Evolutionary conservation across 2,329 filamentous ascomycete species (phyloP), one percentile per base, ranked within the genome.

Genomic region (Colletotrichum falcatum): DNA sequence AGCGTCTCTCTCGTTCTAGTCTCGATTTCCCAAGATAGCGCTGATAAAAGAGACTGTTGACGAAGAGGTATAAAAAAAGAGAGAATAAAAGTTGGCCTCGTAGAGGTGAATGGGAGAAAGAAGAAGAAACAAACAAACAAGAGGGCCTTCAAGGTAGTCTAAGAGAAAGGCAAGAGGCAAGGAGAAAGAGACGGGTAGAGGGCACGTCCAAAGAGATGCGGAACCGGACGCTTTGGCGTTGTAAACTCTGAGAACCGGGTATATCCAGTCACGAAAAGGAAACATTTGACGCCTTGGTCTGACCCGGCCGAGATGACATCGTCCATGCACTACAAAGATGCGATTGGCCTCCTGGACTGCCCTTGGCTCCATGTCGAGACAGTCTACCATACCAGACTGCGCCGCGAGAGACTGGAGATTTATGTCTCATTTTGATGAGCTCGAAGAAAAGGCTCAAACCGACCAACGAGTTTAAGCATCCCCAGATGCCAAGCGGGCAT

Each of bases 311-410:
- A 42, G 37, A 42, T 28, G 23, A 7, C 28, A 42, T 37, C n/a
- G 20, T 18, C 30, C 51, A 37, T n/a, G 6, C 30, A 35, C 1
- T 28, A 16, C 26, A 7, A 12, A n/a, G 35, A 53, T 28, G 65
- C 65, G 49, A 58, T 48, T 39, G 33, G 30, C 23, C 46, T 39
- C 30, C 48, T 33, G 46, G 54, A 46, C 46, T 37, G 39, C 59
- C 14, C 26, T 48, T 65, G 55, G 54, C 61, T 11, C 44, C 35
- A 8, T 30, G 14, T 55, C 35, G 55, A 58, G n/a, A 42, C 54
- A 60, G 54, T 28, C 46, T 28, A 53, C 58, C 37, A 60, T 46
- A 69, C n/a, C 8, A 33, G 28, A 51, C 8, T 23, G 28, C 30
- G n/a, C 46, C 28, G 61, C 28, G 28, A 42, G 28, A 26, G 49